A percentile compares a stretch with the other conserved stretches of the same genome.
These are phyloP conservation scores for Coelastrella sp. DNA, from an alignment of 139 green algal species.

Conservation along the genomic window DNA sequence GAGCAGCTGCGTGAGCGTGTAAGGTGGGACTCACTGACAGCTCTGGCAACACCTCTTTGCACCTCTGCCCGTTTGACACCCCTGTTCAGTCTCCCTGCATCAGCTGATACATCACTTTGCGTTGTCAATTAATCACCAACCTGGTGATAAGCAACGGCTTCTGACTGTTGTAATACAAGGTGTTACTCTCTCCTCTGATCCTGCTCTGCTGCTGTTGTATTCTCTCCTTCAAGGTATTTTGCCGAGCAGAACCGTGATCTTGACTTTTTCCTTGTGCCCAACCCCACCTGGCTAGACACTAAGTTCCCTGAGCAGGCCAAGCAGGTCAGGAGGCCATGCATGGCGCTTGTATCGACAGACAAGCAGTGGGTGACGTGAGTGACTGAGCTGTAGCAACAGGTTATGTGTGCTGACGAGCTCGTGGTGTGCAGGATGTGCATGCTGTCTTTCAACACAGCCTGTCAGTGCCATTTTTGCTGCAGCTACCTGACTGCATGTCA, in stretches of 20 bases:
- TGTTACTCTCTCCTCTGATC: background rate
- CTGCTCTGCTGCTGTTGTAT: background rate
- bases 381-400: background rate
- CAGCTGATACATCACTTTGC: too few species aligned
- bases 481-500: too few species aligned
- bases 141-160: too few species aligned
- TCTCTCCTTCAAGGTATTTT: slow-evolving; percentile 31
- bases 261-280: slow-evolving; percentile 84
- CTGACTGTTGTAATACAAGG: too few species aligned
- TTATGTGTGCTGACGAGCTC: background rate
- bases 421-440: background rate
- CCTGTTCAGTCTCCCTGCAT: too few species aligned
- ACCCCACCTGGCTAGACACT: slow-evolving; percentile 88
- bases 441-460: too few species aligned
- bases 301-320: slow-evolving; percentile 83
- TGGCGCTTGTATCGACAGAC: slow-evolving; percentile 90
- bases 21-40: slow-evolving; percentile 37
- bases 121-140: too few species aligned
- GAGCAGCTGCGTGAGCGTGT: slow-evolving; percentile 91
- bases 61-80: too few species aligned
- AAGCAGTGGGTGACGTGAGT: slow-evolving; percentile 90
- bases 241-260: slow-evolving; percentile 66
- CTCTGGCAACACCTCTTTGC: background rate
- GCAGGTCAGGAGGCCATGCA: slow-evolving; percentile 78
- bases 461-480: too few species aligned